phyloP scores from a whole-genome alignment of 768 basidiomycete genomes.

The Mycena leptocephala region DNA sequence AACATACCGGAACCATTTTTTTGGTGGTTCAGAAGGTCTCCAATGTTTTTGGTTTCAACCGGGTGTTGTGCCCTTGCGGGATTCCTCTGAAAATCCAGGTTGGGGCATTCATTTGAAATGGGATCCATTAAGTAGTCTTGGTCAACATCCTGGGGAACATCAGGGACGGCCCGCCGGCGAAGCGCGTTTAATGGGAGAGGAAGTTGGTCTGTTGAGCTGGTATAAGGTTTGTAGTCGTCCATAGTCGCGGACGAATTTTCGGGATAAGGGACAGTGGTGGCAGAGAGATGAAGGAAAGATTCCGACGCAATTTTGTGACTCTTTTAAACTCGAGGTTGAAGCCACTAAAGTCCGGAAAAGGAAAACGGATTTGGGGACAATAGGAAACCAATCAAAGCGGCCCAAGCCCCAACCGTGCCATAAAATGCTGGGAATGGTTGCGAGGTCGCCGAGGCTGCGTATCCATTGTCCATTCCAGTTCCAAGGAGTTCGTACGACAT shows the following conservation, averaged over 20 bases:
- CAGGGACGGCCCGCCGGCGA: conserved; percentile 71
- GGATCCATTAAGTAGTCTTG: conserved; percentile 70
- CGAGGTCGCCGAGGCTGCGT: background rate
- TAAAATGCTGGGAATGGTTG: background rate
- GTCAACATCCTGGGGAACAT: conserved; percentile 84
- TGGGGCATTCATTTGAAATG: conserved; percentile 91
- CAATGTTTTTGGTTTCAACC: background rate
- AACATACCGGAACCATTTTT: too few species aligned
- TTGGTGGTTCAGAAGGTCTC: background rate
- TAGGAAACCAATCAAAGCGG: conserved; percentile 5
- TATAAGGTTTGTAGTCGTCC: conserved; percentile 61
- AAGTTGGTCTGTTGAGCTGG: conserved; percentile 56
- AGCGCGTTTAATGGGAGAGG: conserved; percentile 42
- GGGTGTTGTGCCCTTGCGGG: conserved; percentile 23
- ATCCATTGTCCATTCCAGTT: background rate
- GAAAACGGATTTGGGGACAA: conserved; percentile 9
- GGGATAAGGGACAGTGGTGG: background rate
- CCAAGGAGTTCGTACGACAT: too few species aligned
- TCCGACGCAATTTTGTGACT: background rate
- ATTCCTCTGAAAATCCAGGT: conserved; percentile 73
- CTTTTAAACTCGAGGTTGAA: background rate
- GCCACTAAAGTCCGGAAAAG: conserved; percentile 25
- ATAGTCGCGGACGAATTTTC: conserved; percentile 33
- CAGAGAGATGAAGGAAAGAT: background rate
- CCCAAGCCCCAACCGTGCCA: background rate